Evolutionary conservation across 371 early-diverging fungal species (phyloP).

Genomic region (Mortierella sp.): DNA sequence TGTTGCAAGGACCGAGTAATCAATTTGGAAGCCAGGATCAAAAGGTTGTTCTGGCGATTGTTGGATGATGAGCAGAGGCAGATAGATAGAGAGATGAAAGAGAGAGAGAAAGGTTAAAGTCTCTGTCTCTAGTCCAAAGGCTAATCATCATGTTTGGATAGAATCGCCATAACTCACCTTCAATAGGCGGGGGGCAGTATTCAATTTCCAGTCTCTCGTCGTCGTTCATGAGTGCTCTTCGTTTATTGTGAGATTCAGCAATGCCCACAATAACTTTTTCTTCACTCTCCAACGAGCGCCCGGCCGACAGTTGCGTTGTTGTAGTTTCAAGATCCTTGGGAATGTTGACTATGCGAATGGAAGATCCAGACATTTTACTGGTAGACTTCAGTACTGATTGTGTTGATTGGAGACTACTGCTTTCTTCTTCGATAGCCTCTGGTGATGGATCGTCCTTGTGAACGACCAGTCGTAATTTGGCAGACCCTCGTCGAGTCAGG

Average conservation of each 20-base stretch:
- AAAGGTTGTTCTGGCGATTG: slow-evolving; percentile 31
- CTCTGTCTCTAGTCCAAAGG: not conserved
- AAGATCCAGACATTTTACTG: not conserved
- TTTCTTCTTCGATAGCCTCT: not conserved
- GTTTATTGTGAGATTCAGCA: slow-evolving; percentile 32
- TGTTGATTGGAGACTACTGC: no score
- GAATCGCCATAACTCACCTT: slow-evolving; percentile 17
- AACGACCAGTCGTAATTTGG: slow-evolving; percentile 30
- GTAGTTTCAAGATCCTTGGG: not conserved
- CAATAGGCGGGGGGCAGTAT: slow-evolving; percentile 38
- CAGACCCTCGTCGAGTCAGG: slow-evolving; percentile 42
- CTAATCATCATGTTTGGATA: not conserved
- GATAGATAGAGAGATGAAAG: not conserved
- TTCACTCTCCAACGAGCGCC: slow-evolving; percentile 28
- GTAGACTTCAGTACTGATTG: not conserved
- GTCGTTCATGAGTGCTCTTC: slow-evolving; percentile 36
- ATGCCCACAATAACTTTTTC: slow-evolving; percentile 40
- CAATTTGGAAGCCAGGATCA: slow-evolving; percentile 36
- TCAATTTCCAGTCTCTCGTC: slow-evolving; percentile 42
- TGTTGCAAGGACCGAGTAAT: slow-evolving; percentile 16
- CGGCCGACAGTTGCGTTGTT: slow-evolving; percentile 37
- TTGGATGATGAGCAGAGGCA: not conserved
- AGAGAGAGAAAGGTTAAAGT: not conserved
- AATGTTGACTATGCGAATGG: not conserved
- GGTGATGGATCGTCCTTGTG: slow-evolving; percentile 31